Evolutionary conservation across 768 basidiomycete species (phyloP), one percentile per base, ranked within the genome.

Genomic region (Galerina marginata): DNA sequence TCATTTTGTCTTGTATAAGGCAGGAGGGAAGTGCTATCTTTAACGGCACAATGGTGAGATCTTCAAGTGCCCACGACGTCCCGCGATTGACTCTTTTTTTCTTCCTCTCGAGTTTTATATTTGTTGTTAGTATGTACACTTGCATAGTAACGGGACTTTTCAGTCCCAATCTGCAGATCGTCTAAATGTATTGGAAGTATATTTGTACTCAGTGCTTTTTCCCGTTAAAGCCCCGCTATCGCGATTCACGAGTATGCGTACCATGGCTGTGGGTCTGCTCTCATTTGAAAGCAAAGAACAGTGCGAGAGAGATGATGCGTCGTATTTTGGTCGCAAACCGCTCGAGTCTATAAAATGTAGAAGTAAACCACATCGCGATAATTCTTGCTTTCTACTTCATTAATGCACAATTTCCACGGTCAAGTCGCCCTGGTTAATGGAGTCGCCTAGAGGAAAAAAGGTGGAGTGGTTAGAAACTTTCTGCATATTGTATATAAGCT

Each of bases 381-480:
- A 20, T 20, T 20, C 20, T 20, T 20, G 20, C 20, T 33, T 33
- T 26, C 25, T 46, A 25, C 52, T 56, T 49, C 36, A 56, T 69
- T 62, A 78, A 63, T 77, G 74, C 51, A 71, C 69, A 59, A 97
- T 96, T 77, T 96, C 95, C 56, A 92, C 90, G 26, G 87, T 86
- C 71, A 97, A 79, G 74, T 98, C 96, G 48, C 95, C 95, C 76
- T 96, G 93, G 74, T 89, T 91, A 79, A 98, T 92, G 26, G 93
- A 95, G 75, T 99, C 97, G 64, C 92, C 91, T 93, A 67, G 56
- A 46, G 40, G 52, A 51, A 53, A 53, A 54, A 43, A 20, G 25
- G 37, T 45, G 20, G 38, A 43, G 42, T 39, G 37, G n/a, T 54
- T 16, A 58, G 29, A 52, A 23, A 52, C 15, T 37, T 47, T n/a